Conservation (phyloP, 768 basidiomycete genomes). For the Lactarius vividus region DNA sequence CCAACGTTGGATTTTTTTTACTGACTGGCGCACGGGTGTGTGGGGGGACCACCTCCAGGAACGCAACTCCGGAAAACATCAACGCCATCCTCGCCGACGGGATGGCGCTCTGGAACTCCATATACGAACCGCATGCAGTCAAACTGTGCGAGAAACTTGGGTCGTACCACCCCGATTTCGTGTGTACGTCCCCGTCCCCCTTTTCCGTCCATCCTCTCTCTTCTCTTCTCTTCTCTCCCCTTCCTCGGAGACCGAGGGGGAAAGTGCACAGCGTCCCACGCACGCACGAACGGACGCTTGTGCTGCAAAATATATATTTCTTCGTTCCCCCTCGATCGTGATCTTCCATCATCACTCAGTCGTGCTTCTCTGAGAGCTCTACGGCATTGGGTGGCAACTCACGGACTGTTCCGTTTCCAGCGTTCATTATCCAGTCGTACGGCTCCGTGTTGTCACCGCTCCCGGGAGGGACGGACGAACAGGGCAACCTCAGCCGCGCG, state of each 20-base stretch:
- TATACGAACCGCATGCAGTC: constrained; percentile 86
- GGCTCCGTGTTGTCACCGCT: constrained; percentile 75
- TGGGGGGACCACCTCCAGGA: constrained; percentile 7
- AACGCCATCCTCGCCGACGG: constrained; percentile 69
- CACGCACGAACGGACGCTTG: neutral
- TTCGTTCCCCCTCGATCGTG: constrained; percentile 21
- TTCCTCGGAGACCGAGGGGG: constrained; percentile 16
- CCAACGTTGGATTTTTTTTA: constrained; percentile 13
- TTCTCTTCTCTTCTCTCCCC: constrained; percentile 66
- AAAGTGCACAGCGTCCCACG: constrained; percentile 8
- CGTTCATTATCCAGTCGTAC: constrained; percentile 85
- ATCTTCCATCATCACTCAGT: constrained; percentile 11
- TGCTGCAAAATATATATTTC: neutral
- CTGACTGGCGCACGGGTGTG: neutral
- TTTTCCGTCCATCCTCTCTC: neutral
- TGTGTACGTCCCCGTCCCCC: constrained; percentile 57
- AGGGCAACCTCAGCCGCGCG: constrained; percentile 82
- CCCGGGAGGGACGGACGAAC: constrained; percentile 53
- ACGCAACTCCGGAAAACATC: constrained; percentile 51
- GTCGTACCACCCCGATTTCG: constrained; percentile 91
- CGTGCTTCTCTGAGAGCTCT: neutral
- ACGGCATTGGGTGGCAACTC: constrained; percentile 6
- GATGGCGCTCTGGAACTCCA: constrained; percentile 73
- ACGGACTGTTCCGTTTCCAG: constrained; percentile 38
- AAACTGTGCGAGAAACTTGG: constrained; percentile 87